Percentiles rank a stretch among this genome's conserved stretches.
phyloP scores from a whole-genome alignment of 495 filamentous ascomycete genomes.

The Podospora pseudoanserina region DNA sequence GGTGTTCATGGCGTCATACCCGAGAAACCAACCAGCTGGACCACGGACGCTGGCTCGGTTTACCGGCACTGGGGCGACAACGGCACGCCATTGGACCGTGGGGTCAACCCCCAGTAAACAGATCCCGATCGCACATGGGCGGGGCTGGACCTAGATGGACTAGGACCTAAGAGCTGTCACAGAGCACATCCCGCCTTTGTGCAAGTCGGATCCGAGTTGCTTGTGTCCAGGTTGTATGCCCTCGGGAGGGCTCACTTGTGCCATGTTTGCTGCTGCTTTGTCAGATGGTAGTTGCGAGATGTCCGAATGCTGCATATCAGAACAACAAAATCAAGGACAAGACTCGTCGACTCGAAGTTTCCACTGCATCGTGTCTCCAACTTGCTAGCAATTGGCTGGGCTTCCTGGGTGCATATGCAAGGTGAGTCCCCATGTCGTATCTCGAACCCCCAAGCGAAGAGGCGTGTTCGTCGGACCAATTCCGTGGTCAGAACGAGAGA shows the following conservation, averaged over 20 bases:
- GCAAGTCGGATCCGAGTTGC: neutral
- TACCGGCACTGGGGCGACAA: neutral
- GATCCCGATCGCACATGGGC: slow-evolving; percentile 2
- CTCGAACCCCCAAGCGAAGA: slow-evolving; percentile 1
- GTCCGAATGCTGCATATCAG: neutral
- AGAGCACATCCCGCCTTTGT: neutral
- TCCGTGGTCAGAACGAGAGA: neutral
- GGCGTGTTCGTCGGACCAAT: neutral
- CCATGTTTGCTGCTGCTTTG: neutral
- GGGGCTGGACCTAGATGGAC: neutral
- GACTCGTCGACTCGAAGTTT: slow-evolving; percentile 1
- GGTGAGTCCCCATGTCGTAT: neutral
- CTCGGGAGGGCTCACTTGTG: slow-evolving; percentile 1
- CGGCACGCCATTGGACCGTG: slow-evolving; percentile 1
- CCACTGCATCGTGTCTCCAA: neutral
- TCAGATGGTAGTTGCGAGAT: neutral
- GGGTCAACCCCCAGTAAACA: slow-evolving; percentile 1
- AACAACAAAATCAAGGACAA: neutral
- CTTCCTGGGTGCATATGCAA: slow-evolving; percentile 2
- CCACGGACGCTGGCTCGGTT: neutral
- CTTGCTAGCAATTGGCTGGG: neutral
- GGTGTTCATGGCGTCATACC: slow-evolving; percentile 1
- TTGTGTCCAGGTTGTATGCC: neutral
- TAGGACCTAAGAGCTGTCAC: neutral
- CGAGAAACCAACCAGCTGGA: neutral